These are phyloP conservation scores for Chrysoporthe puriensis DNA, from an alignment of 2,329 filamentous ascomycete genomes.

Conservation along the genomic window DNA sequence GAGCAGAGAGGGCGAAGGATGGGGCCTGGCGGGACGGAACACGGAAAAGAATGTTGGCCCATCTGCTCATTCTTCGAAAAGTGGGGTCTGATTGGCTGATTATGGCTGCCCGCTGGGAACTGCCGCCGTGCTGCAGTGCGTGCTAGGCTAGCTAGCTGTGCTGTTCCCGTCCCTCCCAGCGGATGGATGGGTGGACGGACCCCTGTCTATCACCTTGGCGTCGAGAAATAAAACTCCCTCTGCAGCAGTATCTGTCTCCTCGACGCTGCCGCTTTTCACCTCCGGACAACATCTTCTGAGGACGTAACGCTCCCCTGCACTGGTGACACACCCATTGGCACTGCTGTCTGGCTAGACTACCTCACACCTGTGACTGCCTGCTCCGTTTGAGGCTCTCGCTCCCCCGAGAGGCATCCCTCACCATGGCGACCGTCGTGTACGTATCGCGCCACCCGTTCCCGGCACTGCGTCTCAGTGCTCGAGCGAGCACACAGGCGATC, in stretches of 20 bases:
- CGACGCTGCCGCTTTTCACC: neutral
- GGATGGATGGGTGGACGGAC: neutral
- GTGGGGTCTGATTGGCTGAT: constrained; percentile 27
- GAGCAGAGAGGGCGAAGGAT: no score
- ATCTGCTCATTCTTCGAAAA: constrained; percentile 43
- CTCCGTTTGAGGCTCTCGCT: neutral
- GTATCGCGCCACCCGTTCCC: constrained; percentile 7
- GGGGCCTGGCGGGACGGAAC: constrained; percentile 33
- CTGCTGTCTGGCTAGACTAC: neutral
- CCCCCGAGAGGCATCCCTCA: constrained; percentile 13
- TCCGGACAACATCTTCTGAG: neutral
- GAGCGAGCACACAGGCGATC: neutral
- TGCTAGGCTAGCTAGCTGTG: neutral
- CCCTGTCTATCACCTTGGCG: constrained; percentile 1
- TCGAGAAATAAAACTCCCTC: neutral
- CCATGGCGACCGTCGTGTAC: constrained; percentile 29
- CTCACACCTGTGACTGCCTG: neutral
- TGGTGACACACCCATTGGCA: no score
- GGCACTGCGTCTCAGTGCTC: neutral
- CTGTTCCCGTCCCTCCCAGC: neutral
- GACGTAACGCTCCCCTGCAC: neutral
- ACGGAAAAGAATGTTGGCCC: constrained; percentile 36
- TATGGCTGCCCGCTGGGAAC: neutral
- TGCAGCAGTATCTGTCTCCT: neutral
- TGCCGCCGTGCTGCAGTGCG: neutral